Base-by-base conservation (phyloP, 2,329 filamentous ascomycete species). In the Trichoderma atroviride region DNA sequence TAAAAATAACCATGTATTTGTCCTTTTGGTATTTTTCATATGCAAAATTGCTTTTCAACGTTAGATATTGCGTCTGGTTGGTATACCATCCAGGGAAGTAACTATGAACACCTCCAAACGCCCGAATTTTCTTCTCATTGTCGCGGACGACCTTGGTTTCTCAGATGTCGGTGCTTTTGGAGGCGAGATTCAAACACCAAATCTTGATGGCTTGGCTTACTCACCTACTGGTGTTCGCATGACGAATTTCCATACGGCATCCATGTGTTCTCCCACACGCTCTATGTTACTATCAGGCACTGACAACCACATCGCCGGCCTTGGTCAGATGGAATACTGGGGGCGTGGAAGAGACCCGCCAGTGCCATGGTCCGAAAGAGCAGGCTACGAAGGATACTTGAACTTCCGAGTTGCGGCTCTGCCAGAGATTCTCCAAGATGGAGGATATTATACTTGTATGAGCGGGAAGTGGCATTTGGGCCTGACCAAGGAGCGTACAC, bases 401-500 rank as follows among this genome's bases (percentile, higher is more conserved):
- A 90, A 90, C 24, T 66, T 58, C 71, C 79, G 83, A 1, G 87
- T 90, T 3, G 88, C 81, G 1, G 83, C 87, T 6, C 77, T 89
- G 14, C 86, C 87, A 2, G 87, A 90, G 74, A 74, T 90, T 2
- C 80, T 90, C 4, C 83, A 80, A 5, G 88, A 89, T 70, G 83
- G 79, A 0, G 88, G 87, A 19, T 90, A 90, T 74, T 81, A 84
- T 65, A 90, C 88, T 1, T 72, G 88, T 3, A 88, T 90, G 83
- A 80, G 85, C 5, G 88, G 88, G 0, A 90, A 90, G 74, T 90
- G 88, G 87, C 87, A 89, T 76, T 78, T 90, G 19, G 88, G 88
- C 0, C 77, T 90, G 14, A 88, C 83, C 0, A 84, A 85, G 0
- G 86, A 89, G 72, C 82, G 83, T 3, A 84, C 82, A 4, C 88